Percentiles rank a stretch among this genome's conserved stretches.
Evolutionary conservation across 495 filamentous ascomycete species (phyloP).

Genomic region (Neurospora sp.): DNA sequence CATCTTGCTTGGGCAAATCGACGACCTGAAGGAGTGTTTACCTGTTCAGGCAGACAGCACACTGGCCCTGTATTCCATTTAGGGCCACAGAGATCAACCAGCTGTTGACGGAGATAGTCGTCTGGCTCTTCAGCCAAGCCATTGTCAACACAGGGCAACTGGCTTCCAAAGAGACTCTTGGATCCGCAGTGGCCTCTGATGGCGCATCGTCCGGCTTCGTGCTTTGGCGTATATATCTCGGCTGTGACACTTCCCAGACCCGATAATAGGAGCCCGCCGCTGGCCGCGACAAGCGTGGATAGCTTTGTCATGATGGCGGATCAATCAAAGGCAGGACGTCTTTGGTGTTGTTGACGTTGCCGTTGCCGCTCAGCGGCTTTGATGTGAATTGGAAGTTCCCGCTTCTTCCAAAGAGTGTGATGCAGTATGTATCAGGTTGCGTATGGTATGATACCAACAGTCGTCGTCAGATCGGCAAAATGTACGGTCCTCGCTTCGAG

Average conservation of each 20-base stretch:
- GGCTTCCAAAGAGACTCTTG: conserved; percentile 72
- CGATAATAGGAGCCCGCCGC: conserved; percentile 25
- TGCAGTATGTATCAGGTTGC: neutral
- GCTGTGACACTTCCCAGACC: conserved; percentile 20
- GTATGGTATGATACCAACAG: neutral
- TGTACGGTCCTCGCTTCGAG: neutral
- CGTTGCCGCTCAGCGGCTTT: conserved; percentile 21
- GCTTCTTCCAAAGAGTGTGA: neutral
- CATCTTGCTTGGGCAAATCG: too few species aligned
- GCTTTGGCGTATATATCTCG: conserved; percentile 45
- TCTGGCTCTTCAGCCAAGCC: conserved; percentile 65
- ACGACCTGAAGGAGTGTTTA: conserved; percentile 20
- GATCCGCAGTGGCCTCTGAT: conserved; percentile 86
- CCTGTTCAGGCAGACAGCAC: conserved; percentile 78
- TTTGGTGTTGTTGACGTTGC: neutral
- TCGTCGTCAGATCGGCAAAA: neutral
- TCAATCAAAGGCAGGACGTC: neutral
- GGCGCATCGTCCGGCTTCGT: conserved; percentile 84
- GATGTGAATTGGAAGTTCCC: neutral
- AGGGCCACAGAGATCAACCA: conserved; percentile 76
- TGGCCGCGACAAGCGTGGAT: conserved; percentile 23
- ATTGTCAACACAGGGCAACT: conserved; percentile 93
- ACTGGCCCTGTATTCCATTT: conserved; percentile 75
- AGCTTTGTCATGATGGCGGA: conserved; percentile 18
- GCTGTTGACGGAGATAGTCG: conserved; percentile 54